Base-by-base conservation (phyloP, 129 eudicot species). In the Artemisia argyi region DNA sequence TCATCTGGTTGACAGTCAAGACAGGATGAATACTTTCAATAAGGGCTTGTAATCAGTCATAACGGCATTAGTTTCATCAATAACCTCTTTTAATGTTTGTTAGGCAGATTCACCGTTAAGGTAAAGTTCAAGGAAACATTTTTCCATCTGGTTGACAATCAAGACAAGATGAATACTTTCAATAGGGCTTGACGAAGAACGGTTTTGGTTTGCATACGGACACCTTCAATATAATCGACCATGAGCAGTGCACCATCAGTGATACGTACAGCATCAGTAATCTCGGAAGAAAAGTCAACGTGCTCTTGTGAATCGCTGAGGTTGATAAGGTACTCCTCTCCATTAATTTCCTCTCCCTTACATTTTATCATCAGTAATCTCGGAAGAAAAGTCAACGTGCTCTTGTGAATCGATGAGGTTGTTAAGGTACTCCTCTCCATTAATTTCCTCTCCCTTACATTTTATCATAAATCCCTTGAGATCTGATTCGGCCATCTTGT, bases 351-450 rank as follows among this genome's bases (percentile, higher is more conserved):
- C n/a, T n/a, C n/a, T n/a, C n/a, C n/a, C n/a, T n/a, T n/a, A n/a
- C n/a, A n/a, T n/a, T n/a, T n/a, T n/a, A n/a, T n/a, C 96, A n/a
- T 92, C 96, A 0, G 96, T 86, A 47, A 89, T 91, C 51, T 89
- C 96, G 9, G 96, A 83, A 14, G 96, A 89, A 65, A 89, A 86
- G 76, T 89, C 96, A 56, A 89, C 87, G 55, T 89, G 92, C 5
- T 89, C 92, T 7, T 91, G 96, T 5, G 96, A 86, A 70, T 89
- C 89, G 1, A 83, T 86, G 11, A 89, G 87, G 71, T 89, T 86
- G 79, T 86, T 89, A 53, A 89, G 84, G 77, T 89, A 89, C 77
- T 86, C 85, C 17, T 89, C 84, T 51, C 91, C 91, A 5, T 68
- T 20, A 15, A 89, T 61, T 44, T 81, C 84, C n/a, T n/a, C n/a